Evolutionary conservation across 116 monocot species (phyloP).

Genomic region (Thalassia testudinum): DNA sequence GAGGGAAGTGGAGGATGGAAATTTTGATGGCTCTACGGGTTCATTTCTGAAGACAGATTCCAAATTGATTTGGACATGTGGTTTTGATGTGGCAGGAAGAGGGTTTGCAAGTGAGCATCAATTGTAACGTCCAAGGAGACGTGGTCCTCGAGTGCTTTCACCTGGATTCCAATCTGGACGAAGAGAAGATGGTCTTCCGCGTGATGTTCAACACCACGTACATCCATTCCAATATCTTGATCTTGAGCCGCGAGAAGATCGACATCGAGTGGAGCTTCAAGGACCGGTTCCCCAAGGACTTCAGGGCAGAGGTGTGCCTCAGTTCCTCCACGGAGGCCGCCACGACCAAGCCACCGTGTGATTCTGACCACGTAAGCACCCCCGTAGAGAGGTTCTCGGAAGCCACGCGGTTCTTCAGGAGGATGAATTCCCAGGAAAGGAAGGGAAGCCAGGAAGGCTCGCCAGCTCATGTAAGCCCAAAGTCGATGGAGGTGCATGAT

Average conservation of each 20-base stretch:
- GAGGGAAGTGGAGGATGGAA: too few species aligned
- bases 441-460: too few species aligned
- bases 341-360: neutral
- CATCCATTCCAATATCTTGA: slow-evolving; percentile 46
- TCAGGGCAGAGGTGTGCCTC: slow-evolving; percentile 74
- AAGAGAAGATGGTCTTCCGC: slow-evolving; percentile 61
- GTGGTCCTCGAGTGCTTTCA: slow-evolving; percentile 79
- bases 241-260: slow-evolving; percentile 57
- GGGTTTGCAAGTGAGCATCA: slow-evolving; percentile 35
- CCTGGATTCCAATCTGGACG: slow-evolving; percentile 27
- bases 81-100: slow-evolving; percentile 29
- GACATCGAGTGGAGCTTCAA: slow-evolving; percentile 52
- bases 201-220: slow-evolving; percentile 89
- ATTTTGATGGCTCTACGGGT: too few species aligned
- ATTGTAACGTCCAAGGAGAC: slow-evolving; percentile 82
- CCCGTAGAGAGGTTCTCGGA: too few species aligned
- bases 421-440: too few species aligned
- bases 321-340: slow-evolving; percentile 4
- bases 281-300: slow-evolving; percentile 46
- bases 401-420: too few species aligned
- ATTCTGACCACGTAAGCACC: too few species aligned
- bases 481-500: too few species aligned
- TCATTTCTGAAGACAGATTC: too few species aligned
- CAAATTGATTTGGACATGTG: too few species aligned
- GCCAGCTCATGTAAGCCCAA: too few species aligned